Conservation (phyloP, 1,139 yeast genomes). For the Sugiyamaella sp. region DNA sequence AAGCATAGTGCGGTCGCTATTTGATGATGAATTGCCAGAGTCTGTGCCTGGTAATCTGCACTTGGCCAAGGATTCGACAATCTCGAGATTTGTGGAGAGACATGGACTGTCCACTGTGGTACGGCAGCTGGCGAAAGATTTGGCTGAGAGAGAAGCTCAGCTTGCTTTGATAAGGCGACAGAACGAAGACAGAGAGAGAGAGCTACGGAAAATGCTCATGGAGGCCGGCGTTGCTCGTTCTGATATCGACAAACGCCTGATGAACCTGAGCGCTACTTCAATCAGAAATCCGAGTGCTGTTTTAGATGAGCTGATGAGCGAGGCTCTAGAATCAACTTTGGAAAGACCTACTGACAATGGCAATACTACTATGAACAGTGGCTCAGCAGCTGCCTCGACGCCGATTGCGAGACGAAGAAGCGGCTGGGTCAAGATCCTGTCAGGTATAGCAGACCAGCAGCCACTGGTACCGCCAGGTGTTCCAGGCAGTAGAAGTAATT, state of each 20-base stretch:
- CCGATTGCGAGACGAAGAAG: slow-evolving; percentile 6
- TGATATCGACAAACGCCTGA: slow-evolving; percentile 50
- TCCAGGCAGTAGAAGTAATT: not conserved
- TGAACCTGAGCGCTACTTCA: slow-evolving; percentile 34
- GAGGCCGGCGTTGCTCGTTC: slow-evolving; percentile 51
- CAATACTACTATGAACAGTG: too few species aligned
- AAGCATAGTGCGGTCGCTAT: slow-evolving; percentile 24
- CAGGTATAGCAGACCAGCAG: slow-evolving; percentile 6
- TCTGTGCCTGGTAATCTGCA: slow-evolving; percentile 46
- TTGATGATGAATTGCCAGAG: slow-evolving; percentile 35
- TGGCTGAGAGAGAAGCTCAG: slow-evolving; percentile 55
- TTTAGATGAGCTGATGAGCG: slow-evolving; percentile 39
- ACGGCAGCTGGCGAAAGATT: slow-evolving; percentile 53
- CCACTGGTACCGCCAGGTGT: not conserved
- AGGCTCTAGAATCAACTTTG: slow-evolving; percentile 36
- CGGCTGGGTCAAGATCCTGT: slow-evolving; percentile 12
- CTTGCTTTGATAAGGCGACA: slow-evolving; percentile 48
- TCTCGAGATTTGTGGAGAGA: slow-evolving; percentile 45
- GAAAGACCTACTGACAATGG: not conserved
- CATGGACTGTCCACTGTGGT: slow-evolving; percentile 51
- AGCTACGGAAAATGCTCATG: slow-evolving; percentile 47
- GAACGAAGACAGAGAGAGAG: slow-evolving; percentile 51
- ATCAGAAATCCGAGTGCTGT: slow-evolving; percentile 35
- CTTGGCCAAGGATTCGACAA: slow-evolving; percentile 41
- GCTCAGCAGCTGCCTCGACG: not conserved